Conservation (phyloP, 164 flowering plant species). For the Paratinospora sagittata region DNA sequence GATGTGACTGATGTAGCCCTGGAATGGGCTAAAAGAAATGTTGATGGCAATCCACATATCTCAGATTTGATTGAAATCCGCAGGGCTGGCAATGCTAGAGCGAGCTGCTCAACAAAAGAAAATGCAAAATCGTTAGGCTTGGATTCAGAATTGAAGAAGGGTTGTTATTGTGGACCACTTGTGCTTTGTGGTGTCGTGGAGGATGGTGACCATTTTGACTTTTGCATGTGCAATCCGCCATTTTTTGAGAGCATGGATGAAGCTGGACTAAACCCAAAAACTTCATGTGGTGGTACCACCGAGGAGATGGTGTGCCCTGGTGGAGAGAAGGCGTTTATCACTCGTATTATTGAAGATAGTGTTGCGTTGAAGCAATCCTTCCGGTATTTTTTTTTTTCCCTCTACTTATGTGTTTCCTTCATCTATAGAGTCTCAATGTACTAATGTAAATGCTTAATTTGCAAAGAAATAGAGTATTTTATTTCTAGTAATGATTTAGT, state of each 20-base stretch:
- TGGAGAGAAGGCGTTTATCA: conserved; percentile 81
- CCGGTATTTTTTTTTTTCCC: conserved; percentile 33
- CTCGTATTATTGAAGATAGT: conserved; percentile 83
- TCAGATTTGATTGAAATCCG: conserved; percentile 75
- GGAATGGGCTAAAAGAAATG: conserved; percentile 88
- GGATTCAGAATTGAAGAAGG: conserved; percentile 17
- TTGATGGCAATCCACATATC: conserved; percentile 62
- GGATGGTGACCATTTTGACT: conserved; percentile 79
- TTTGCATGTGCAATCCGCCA: conserved; percentile 99
- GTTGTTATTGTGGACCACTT: conserved; percentile 42
- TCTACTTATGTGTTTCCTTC: too few relatives aligned
- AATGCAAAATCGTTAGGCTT: not conserved
- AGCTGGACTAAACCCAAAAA: conserved; percentile 87
- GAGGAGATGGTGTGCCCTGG: conserved; percentile 95
- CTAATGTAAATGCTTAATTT: too few relatives aligned
- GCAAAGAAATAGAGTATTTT: too few relatives aligned
- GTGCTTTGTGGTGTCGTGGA: conserved; percentile 65
- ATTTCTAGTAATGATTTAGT: too few relatives aligned
- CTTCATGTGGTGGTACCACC: conserved; percentile 89
- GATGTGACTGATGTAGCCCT: too few relatives aligned
- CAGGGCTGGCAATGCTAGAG: conserved; percentile 27
- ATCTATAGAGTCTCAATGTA: too few relatives aligned
- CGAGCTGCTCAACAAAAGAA: not conserved
- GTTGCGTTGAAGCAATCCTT: conserved; percentile 58
- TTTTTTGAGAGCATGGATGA: too few relatives aligned